Percentiles rank a stretch among this genome's conserved stretches.
phyloP scores from a whole-genome alignment of 2,329 filamentous ascomycete genomes.

The Raffaelea deltoideospora region DNA sequence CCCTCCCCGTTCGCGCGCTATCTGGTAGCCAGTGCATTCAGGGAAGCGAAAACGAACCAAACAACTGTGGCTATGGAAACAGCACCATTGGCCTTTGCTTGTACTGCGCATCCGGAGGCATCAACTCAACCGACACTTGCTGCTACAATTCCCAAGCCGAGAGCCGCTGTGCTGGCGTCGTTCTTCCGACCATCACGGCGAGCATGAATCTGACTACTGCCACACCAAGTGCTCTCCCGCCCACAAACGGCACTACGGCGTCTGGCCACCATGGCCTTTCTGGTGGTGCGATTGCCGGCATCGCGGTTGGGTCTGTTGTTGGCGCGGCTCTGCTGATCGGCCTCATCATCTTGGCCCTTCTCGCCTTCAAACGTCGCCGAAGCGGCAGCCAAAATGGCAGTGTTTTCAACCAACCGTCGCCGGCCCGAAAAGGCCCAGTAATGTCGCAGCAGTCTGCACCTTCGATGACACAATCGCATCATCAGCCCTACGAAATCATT shows the following conservation, averaged over 20 bases:
- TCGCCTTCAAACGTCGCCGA: constrained; percentile 32
- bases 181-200: constrained; percentile 59
- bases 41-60: constrained; percentile 64
- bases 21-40: constrained; percentile 57
- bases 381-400: constrained; percentile 48
- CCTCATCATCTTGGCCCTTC: constrained; percentile 54
- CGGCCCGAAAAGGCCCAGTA: constrained; percentile 36
- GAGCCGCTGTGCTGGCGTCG: constrained; percentile 57
- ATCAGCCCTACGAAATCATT: constrained; percentile 47
- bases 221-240: constrained; percentile 24
- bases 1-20: constrained; percentile 66
- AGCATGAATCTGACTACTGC: constrained; percentile 46
- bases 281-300: constrained; percentile 80
- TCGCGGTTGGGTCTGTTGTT: constrained; percentile 66
- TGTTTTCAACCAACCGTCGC: constrained; percentile 82
- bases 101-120: constrained; percentile 70
- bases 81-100: constrained; percentile 65
- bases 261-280: constrained; percentile 35
- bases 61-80: constrained; percentile 72
- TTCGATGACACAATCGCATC: too few relatives aligned
- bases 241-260: constrained; percentile 22
- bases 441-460: constrained; percentile 27
- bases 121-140: constrained; percentile 89
- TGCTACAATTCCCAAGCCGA: constrained; percentile 73
- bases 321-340: constrained; percentile 55